Evolutionary conservation across 2,329 filamentous ascomycete genomes (phyloP).

Genomic region (Ophiocordyceps sinensis): DNA sequence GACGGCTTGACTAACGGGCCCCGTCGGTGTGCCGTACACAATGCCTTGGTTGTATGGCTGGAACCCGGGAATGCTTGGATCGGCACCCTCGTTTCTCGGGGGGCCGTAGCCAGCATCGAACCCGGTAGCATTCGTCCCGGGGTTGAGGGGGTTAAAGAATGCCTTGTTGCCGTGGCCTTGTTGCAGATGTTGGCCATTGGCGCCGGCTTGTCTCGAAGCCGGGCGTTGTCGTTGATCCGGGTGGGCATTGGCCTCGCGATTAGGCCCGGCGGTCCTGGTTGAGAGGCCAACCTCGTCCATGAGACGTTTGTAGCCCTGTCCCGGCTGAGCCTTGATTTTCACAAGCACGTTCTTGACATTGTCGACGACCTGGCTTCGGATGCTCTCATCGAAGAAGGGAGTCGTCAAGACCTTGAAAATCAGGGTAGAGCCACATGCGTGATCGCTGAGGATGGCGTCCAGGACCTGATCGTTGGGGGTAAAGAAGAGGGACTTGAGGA

Average conservation of each 20-base stretch:
- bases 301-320: slow-evolving; percentile 91
- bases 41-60: slow-evolving; percentile 34
- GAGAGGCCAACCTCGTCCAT: slow-evolving; percentile 98
- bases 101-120: slow-evolving; percentile 39
- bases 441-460: slow-evolving; percentile 82
- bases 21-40: slow-evolving; percentile 34
- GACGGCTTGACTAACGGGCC: slow-evolving; percentile 29
- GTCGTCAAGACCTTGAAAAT: slow-evolving; percentile 99
- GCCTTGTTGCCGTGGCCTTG: slow-evolving; percentile 28
- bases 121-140: slow-evolving; percentile 21
- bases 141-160: slow-evolving; percentile 38
- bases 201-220: slow-evolving; percentile 37
- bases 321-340: slow-evolving; percentile 82
- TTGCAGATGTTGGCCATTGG: slow-evolving; percentile 26
- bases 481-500: slow-evolving; percentile 86
- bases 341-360: slow-evolving; percentile 82
- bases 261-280: slow-evolving; percentile 35
- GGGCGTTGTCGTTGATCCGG: slow-evolving; percentile 40
- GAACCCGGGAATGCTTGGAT: slow-evolving; percentile 34
- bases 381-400: slow-evolving; percentile 88
- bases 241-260: slow-evolving; percentile 27
- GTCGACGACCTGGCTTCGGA: slow-evolving; percentile 76
- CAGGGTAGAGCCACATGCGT: slow-evolving; percentile 80
- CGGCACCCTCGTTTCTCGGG: slow-evolving; percentile 37
- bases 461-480: slow-evolving; percentile 72